phyloP scores from a whole-genome alignment of 2,329 filamentous ascomycete species.

The Paecilomyces niveus region DNA sequence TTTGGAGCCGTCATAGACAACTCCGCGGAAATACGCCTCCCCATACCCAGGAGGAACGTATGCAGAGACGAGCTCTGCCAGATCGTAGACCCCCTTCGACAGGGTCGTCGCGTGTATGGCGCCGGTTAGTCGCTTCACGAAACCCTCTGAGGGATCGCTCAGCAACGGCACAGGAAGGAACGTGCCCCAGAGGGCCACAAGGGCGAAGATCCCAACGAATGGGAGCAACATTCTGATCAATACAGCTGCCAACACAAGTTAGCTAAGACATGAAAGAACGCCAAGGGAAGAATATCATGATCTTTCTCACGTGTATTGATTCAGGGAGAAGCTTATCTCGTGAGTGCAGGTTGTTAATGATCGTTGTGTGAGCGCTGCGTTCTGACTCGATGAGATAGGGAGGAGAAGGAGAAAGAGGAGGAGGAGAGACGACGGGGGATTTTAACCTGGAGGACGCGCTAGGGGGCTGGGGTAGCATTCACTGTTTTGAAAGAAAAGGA shows the following conservation, averaged over 20 bases:
- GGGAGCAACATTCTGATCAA: constrained; percentile 13
- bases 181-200: constrained; percentile 17
- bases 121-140: constrained; percentile 10
- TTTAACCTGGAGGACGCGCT: not conserved
- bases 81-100: constrained; percentile 10
- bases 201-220: constrained; percentile 12
- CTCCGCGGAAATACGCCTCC: constrained; percentile 1
- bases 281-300: not conserved
- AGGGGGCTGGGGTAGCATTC: not conserved
- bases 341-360: not conserved
- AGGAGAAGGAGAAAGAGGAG: not conserved
- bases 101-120: constrained; percentile 9
- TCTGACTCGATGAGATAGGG: not conserved
- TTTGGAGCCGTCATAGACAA: not conserved
- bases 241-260: not conserved
- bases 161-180: constrained; percentile 14
- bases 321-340: not conserved
- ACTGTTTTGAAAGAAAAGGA: not conserved
- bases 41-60: constrained; percentile 4
- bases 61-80: constrained; percentile 6
- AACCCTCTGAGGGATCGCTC: constrained; percentile 11
- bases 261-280: not conserved
- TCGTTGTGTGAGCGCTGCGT: not conserved
- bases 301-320: not conserved
- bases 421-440: not conserved